Conservation (phyloP, 2,329 filamentous ascomycete species). For the Aspergillus fumigatus region DNA sequence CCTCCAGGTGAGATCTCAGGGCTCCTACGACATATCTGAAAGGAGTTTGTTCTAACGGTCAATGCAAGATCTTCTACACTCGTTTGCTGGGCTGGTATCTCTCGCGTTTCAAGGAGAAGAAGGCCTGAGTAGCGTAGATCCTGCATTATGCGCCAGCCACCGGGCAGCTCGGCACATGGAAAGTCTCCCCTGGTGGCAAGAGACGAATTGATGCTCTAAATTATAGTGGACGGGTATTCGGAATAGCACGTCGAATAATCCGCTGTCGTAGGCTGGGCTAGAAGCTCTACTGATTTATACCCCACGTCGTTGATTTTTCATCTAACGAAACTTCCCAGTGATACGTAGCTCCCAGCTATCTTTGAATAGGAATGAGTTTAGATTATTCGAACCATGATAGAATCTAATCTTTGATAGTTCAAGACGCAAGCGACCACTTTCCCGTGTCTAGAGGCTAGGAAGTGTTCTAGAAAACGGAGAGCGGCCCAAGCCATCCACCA, state of each 20-base stretch:
- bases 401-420: no score
- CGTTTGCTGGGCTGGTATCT: slow-evolving; percentile 79
- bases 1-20: slow-evolving; percentile 55
- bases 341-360: not conserved
- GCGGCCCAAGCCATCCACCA: no score
- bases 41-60: slow-evolving; percentile 25
- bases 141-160: slow-evolving; percentile 68
- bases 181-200: slow-evolving; percentile 37
- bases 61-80: slow-evolving; percentile 70
- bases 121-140: slow-evolving; percentile 67
- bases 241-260: not conserved
- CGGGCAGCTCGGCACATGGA: slow-evolving; percentile 38
- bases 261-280: not conserved
- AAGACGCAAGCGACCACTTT: not conserved
- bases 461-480: not conserved
- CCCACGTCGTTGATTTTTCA: not conserved
- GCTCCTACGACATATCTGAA: not conserved
- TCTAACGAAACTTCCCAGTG: not conserved
- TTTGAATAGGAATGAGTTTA: not conserved
- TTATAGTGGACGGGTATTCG: not conserved
- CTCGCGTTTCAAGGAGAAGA: slow-evolving; percentile 69
- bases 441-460: not conserved
- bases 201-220: slow-evolving; percentile 1
- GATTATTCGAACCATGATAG: not conserved
- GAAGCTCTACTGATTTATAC: not conserved